These are phyloP conservation scores for Hondaea fermentalgiana DNA, from an alignment of 108 stramenopile genomes.

Conservation along the genomic window DNA sequence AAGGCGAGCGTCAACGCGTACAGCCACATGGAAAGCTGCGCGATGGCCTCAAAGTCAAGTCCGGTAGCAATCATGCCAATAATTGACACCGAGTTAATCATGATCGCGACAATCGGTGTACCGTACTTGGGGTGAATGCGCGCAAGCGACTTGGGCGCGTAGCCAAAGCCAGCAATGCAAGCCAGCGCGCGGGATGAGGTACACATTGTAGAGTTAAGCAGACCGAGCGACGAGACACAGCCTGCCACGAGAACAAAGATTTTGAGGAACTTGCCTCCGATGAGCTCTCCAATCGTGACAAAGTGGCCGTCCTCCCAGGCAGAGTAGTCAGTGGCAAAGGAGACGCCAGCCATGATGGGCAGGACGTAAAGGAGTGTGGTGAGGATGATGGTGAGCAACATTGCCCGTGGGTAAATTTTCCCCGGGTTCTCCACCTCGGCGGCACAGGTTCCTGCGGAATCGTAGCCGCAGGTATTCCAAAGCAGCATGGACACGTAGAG, in stretches of 20 bases:
- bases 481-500: neutral
- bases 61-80: neutral
- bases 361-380: neutral
- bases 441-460: neutral
- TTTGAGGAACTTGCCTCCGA: slow-evolving; percentile 1
- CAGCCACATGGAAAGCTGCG: neutral
- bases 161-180: slow-evolving; percentile 11
- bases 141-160: neutral
- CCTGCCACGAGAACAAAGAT: neutral
- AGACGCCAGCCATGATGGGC: slow-evolving; percentile 1
- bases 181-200: neutral
- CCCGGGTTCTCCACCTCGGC: neutral
- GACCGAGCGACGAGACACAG: neutral
- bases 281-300: neutral
- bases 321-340: neutral
- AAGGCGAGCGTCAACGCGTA: neutral
- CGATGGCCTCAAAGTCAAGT: slow-evolving; percentile 5
- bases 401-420: neutral
- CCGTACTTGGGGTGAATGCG: neutral
- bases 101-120: neutral
- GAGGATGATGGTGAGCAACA: neutral
- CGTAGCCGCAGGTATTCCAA: slow-evolving; percentile 15
- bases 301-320: slow-evolving; percentile 1
- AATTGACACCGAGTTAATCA: neutral
- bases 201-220: slow-evolving; percentile 1